Conservation (phyloP, 305 asterid species). For the Fraxinus albicans region DNA sequence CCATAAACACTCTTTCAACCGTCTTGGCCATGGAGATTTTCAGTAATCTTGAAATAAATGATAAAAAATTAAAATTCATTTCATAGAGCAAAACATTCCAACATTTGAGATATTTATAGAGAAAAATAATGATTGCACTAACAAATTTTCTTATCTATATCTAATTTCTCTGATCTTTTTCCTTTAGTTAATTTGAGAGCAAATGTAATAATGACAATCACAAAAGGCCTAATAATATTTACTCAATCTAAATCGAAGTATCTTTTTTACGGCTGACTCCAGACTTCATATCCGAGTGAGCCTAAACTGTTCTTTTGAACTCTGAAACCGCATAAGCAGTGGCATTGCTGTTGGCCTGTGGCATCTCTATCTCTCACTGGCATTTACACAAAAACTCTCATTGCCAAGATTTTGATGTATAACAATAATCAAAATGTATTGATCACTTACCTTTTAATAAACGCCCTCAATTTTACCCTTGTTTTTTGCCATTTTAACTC, state of each 20-base stretch:
- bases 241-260: not conserved
- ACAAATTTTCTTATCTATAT: not conserved
- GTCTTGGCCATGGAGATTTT: not conserved
- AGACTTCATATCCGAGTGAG: not conserved
- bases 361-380: conserved; percentile 31
- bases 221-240: not conserved
- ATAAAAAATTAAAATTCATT: not conserved
- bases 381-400: conserved; percentile 29
- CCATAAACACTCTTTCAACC: not conserved
- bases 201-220: not conserved
- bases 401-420: conserved; percentile 28
- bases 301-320: conserved; percentile 28
- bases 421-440: conserved; percentile 4
- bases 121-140: not conserved
- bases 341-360: conserved; percentile 28
- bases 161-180: not conserved
- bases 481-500: not conserved
- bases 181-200: not conserved
- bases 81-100: not conserved
- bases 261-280: not conserved
- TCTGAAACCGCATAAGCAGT: conserved; percentile 46
- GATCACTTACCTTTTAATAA: conserved; percentile 20
- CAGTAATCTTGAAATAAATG: not conserved
- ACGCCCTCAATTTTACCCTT: not conserved
- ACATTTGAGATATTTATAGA: not conserved